Base-by-base conservation (phyloP, 768 basidiomycete species). In the Dioszegia crocea region DNA sequence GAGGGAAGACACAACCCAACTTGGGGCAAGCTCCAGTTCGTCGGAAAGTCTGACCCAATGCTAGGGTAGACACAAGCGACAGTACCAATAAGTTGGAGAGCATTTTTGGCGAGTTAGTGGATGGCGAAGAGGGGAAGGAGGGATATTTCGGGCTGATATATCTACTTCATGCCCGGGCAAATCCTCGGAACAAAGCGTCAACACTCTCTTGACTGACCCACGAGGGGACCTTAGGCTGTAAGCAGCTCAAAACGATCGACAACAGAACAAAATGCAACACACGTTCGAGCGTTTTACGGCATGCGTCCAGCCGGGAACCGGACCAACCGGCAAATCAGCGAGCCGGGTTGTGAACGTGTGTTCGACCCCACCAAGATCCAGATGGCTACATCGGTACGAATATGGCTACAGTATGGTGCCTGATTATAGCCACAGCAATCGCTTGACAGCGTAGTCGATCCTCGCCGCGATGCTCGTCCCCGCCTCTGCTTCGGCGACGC, bases 401-500 rank as follows among this genome's bases (percentile, higher is more conserved):
- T 43, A 17, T 43, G n/a, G 41, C 41, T 43, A 43, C 41, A 43
- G 21, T 9, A 43, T 43, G 21, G 21, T 19, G 40, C 23, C 36
- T 3, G 5, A 10, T 29, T 45, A 74, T 12, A 94, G 77, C 91
- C 91, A 94, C 59, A 94, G 77, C 72, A 94, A 78, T 63, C 91
- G 81, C 81, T 93, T 97, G 50, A 96, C 81, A 0, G 89, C 89
- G 74, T 94, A 91, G 71, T 96, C 92, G 84, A 94, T 87, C 79
- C 91, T 91, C 14, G 91, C 84, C 75, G 89, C 88, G 64, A 93
- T 80, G 61, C 85, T 88, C 2, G 90, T 96, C 80, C 86, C 85
- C 54, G 84, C 82, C 74, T 87, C 85, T 1, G 93, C 93, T 65
- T 96, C 90, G 6, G 82, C 82, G 65, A 92, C 74, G 67, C 90